A percentile compares a stretch with the other conserved stretches of the same genome.
Evolutionary conservation across 345 rosid species (phyloP).

Genomic region (Bruguiera parviflora): DNA sequence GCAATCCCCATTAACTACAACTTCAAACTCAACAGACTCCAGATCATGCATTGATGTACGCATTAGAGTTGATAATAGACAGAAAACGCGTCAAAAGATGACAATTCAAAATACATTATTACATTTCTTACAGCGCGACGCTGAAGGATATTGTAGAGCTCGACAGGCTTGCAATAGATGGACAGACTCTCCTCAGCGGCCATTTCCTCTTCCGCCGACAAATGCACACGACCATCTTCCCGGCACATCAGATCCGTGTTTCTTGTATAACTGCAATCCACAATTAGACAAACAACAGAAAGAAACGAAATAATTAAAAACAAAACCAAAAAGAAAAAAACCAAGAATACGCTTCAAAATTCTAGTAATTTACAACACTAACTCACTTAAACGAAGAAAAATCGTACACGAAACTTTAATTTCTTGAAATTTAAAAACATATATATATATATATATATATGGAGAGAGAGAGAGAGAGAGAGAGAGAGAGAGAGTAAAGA

Average conservation of each 20-base stretch:
- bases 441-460: too few relatives aligned
- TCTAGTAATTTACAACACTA: neutral
- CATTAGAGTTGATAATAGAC: neutral
- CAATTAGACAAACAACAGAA: neutral
- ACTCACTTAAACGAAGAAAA: too few relatives aligned
- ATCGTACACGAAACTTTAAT: too few relatives aligned
- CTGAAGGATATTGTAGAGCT: constrained; percentile 89
- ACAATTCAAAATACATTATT: constrained; percentile 8
- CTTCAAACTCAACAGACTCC: too few relatives aligned
- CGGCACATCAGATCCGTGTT: constrained; percentile 91
- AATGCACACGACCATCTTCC: constrained; percentile 68
- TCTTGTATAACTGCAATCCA: constrained; percentile 57
- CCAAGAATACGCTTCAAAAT: neutral
- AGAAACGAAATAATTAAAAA: neutral
- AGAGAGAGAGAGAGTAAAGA: too few relatives aligned
- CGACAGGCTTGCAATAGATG: constrained; percentile 93
- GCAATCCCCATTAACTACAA: too few relatives aligned
- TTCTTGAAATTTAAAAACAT: too few relatives aligned
- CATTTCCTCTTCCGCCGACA: constrained; percentile 80
- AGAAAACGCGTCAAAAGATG: neutral
- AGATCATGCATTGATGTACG: too few relatives aligned
- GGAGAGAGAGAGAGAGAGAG: too few relatives aligned
- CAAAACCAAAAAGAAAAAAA: neutral
- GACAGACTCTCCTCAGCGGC: constrained; percentile 89
- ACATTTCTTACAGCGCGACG: constrained; percentile 81